Conservation (phyloP, 1,284 basidiomycete species). For the Porogramme epimiltina region DNA sequence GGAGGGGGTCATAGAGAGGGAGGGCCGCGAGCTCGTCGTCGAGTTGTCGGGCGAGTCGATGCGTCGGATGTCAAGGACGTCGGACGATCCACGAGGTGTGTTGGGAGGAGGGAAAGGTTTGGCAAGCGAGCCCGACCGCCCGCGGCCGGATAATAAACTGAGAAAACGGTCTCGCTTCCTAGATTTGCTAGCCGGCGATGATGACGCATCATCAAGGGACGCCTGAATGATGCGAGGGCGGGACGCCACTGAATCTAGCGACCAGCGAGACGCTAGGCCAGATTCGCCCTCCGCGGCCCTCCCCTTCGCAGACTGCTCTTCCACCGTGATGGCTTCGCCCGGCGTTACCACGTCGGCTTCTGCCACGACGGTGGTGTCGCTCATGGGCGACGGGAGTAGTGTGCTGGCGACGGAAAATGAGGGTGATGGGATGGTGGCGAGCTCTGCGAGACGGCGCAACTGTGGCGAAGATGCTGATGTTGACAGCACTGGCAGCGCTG, state of each 20-base stretch:
- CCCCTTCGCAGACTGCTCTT: neutral
- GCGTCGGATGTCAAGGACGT: slow-evolving; percentile 23
- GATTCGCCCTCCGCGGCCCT: slow-evolving; percentile 12
- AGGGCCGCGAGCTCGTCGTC: slow-evolving; percentile 16
- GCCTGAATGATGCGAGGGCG: slow-evolving; percentile 20
- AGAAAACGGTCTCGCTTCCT: slow-evolving; percentile 32
- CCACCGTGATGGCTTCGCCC: slow-evolving; percentile 9
- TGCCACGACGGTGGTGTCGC: slow-evolving; percentile 11
- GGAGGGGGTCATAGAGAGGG: slow-evolving; percentile 15
- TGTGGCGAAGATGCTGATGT: slow-evolving; percentile 32
- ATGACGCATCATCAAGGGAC: slow-evolving; percentile 16
- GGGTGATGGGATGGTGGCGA: slow-evolving; percentile 22
- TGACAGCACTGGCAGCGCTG: slow-evolving; percentile 26
- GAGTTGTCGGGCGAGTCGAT: slow-evolving; percentile 18
- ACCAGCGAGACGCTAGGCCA: slow-evolving; percentile 33
- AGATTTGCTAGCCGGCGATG: slow-evolving; percentile 23
- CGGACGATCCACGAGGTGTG: slow-evolving; percentile 18
- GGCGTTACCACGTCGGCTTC: slow-evolving; percentile 12
- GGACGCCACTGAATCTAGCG: slow-evolving; percentile 31
- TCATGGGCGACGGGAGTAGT: slow-evolving; percentile 17
- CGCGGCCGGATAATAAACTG: slow-evolving; percentile 32
- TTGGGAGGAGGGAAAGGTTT: slow-evolving; percentile 25
- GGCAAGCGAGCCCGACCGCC: slow-evolving; percentile 29
- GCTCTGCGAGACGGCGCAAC: slow-evolving; percentile 28
- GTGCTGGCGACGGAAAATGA: slow-evolving; percentile 11